phyloP scores from a whole-genome alignment of 805 yeast genomes.

The Candida krabiensis region DNA sequence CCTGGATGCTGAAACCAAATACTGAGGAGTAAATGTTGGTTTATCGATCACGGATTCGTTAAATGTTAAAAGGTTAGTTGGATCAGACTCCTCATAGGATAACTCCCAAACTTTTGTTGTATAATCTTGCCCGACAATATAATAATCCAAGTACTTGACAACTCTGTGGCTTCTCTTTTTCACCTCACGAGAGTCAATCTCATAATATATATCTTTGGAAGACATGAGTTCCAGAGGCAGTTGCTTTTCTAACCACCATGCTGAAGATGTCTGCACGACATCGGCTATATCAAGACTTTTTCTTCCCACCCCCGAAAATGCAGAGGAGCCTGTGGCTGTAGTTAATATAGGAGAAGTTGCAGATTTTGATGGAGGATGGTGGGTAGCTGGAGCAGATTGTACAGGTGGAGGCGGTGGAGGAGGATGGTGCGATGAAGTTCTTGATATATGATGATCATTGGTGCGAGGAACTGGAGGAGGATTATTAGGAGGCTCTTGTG shows the following conservation, averaged over 20 bases:
- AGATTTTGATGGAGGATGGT: conserved; percentile 1
- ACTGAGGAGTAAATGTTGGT: conserved; percentile 45
- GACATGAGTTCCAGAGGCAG: conserved; percentile 53
- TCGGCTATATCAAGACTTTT: conserved; percentile 17
- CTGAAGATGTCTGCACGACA: conserved; percentile 19
- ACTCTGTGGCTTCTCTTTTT: conserved; percentile 56
- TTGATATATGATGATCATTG: background rate
- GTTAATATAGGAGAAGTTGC: conserved; percentile 7
- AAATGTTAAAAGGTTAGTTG: conserved; percentile 47
- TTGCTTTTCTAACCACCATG: conserved; percentile 69
- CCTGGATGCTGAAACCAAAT: conserved; percentile 48
- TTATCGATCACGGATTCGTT: conserved; percentile 34
- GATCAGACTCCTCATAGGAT: conserved; percentile 53
- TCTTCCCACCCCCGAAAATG: conserved; percentile 8
- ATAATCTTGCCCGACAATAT: conserved; percentile 70
- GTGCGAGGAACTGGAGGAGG: too few species aligned
- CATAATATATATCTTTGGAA: conserved; percentile 52
- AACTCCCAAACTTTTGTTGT: conserved; percentile 64
- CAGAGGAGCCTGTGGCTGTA: conserved; percentile 21
- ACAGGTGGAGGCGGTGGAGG: conserved; percentile 20
- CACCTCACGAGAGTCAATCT: conserved; percentile 59
- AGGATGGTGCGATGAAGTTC: conserved; percentile 8
- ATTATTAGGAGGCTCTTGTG: conserved; percentile 7
- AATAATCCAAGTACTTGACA: conserved; percentile 59
- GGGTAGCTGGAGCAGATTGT: conserved; percentile 2